Percentiles rank a stretch among this genome's conserved stretches.
These are phyloP conservation scores for Boletus subluridellus DNA, from an alignment of 1,284 basidiomycete species.

Conservation along the genomic window DNA sequence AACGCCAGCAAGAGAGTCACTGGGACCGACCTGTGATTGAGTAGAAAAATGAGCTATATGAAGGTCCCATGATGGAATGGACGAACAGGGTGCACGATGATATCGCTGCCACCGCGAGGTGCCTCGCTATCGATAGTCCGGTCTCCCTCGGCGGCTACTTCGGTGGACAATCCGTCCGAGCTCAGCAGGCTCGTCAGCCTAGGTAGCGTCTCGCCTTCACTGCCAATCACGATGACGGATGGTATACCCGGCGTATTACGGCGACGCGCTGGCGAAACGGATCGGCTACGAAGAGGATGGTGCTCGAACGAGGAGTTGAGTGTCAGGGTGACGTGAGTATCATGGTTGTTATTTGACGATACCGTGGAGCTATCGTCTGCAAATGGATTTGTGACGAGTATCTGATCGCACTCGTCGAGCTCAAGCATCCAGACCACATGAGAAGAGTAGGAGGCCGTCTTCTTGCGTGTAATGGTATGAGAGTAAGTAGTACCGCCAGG, in stretches of 20 bases:
- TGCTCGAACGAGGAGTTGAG: neutral
- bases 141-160: neutral
- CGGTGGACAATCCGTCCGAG: neutral
- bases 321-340: neutral
- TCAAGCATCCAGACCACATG: constrained; percentile 24
- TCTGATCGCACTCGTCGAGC: constrained; percentile 20
- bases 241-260: neutral
- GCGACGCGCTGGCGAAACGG: constrained; percentile 8
- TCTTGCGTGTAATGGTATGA: neutral
- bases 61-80: neutral
- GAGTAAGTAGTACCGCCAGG: neutral
- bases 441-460: constrained; percentile 6
- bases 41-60: neutral
- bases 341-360: neutral
- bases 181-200: constrained; percentile 1
- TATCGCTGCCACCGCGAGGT: neutral
- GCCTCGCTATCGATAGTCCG: neutral
- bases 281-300: constrained; percentile 22
- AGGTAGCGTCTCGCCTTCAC: constrained; percentile 4
- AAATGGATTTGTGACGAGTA: constrained; percentile 22
- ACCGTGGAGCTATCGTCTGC: constrained; percentile 6
- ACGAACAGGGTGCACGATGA: constrained; percentile 24
- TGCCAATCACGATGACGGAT: neutral
- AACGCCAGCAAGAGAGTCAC: constrained; percentile 80
- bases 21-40: constrained; percentile 53